phyloP scores from a whole-genome alignment of 495 filamentous ascomycete genomes.

The Xeromyces bisporus region DNA sequence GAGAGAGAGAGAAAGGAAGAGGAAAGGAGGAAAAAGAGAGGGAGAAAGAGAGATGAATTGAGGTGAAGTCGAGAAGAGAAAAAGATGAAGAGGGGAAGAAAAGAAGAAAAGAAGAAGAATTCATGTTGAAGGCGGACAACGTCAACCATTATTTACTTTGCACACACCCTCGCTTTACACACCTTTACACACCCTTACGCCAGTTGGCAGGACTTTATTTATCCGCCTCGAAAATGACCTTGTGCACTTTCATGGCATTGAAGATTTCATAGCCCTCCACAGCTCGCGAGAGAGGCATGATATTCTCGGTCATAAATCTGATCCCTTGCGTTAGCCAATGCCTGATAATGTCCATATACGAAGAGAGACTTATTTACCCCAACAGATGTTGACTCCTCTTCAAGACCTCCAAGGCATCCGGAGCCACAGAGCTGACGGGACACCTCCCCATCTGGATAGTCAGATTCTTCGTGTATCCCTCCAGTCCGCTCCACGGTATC shows the following conservation, averaged over 20 bases:
- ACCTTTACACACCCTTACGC: too few relatives aligned
- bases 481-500: constrained; percentile 70
- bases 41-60: constrained; percentile 9
- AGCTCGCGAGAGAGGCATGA: constrained; percentile 74
- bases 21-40: constrained; percentile 6
- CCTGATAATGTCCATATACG: constrained; percentile 7
- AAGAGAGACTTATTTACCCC: constrained; percentile 37
- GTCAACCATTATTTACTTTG: too few relatives aligned
- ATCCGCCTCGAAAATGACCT: constrained; percentile 46
- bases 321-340: constrained; percentile 3
- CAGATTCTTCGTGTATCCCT: constrained; percentile 84
- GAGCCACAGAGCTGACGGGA: constrained; percentile 72
- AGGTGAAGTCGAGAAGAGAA: constrained; percentile 6
- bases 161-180: too few relatives aligned
- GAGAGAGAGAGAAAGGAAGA: constrained; percentile 9
- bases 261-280: constrained; percentile 85
- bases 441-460: constrained; percentile 88
- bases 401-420: constrained; percentile 58
- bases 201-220: too few relatives aligned
- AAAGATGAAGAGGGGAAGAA: not conserved
- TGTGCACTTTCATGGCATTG: constrained; percentile 84
- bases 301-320: constrained; percentile 86
- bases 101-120: too few relatives aligned
- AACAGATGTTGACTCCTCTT: constrained; percentile 68
- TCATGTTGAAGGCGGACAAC: too few relatives aligned